phyloP scores from a whole-genome alignment of 2,329 filamentous ascomycete species.

The Verticillium klebahnii region DNA sequence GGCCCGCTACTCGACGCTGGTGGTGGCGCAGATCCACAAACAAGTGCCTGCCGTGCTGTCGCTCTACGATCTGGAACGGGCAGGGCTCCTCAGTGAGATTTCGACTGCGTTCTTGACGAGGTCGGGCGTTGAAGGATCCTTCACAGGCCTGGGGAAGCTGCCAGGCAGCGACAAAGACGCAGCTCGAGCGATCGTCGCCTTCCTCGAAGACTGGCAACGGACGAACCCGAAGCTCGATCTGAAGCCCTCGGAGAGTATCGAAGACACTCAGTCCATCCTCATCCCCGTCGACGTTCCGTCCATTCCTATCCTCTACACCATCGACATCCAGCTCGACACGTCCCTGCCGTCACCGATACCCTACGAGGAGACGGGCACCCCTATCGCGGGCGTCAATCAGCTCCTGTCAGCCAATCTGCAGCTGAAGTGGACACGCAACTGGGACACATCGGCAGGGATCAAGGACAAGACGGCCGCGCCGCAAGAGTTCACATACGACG shows the following conservation, averaged over 20 bases:
- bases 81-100: slow-evolving; percentile 47
- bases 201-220: slow-evolving; percentile 33
- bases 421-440: slow-evolving; percentile 58
- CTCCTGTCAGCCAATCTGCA: slow-evolving; percentile 59
- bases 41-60: slow-evolving; percentile 40
- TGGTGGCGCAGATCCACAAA: slow-evolving; percentile 37
- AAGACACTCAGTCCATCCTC: slow-evolving; percentile 56
- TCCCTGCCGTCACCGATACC: slow-evolving; percentile 21
- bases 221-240: slow-evolving; percentile 23
- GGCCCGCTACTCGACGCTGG: slow-evolving; percentile 39
- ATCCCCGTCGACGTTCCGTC: slow-evolving; percentile 89
- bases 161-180: slow-evolving; percentile 28
- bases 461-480: slow-evolving; percentile 20
- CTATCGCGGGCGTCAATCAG: slow-evolving; percentile 56
- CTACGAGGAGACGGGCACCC: slow-evolving; percentile 26
- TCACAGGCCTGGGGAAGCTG: slow-evolving; percentile 43
- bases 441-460: slow-evolving; percentile 45
- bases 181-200: slow-evolving; percentile 19
- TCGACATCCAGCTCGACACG: slow-evolving; percentile 55
- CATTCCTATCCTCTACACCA: slow-evolving; percentile 77
- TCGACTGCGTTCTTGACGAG: slow-evolving; percentile 41
- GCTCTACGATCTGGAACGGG: slow-evolving; percentile 51
- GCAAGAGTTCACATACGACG: slow-evolving; percentile 76
- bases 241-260: slow-evolving; percentile 12
- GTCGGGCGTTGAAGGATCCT: slow-evolving; percentile 43